Base-by-base conservation (phyloP, 805 yeast genomes). In the Candida coleopterorum region DNA sequence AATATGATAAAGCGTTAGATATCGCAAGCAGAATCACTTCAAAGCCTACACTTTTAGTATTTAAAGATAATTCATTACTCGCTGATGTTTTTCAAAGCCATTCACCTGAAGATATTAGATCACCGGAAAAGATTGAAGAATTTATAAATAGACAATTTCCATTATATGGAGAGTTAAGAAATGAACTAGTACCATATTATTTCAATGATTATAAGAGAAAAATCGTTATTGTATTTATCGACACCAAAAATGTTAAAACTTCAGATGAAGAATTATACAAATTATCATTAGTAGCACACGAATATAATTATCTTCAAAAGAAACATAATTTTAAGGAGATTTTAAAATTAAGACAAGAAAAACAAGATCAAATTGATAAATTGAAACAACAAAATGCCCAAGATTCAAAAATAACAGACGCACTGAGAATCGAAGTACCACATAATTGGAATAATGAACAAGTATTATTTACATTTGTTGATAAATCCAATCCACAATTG, bases 21-120 rank as follows among this genome's bases (percentile, higher is more conserved):
- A 55, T 66, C 12, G 64, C 82, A 17, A 72, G 75, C 18, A 65
- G 81, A 2, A 53, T 78, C 18, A 68, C 87, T 0, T 67, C 80
- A 6, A 64, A 64, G 24, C 94, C 94, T 2, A 77, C 85, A 11
- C 47, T 84, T 14, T 57, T 78, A 21, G 61, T 81, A 16, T 73
- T 80, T 53, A 80, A 75, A 46, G 81, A 81, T 37, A 72, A 74
- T 36, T 62, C 77, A 10, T 51, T 75, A 38, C 49, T 72, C 22
- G 70, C 85, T 0, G 59, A 62, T 4, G 70, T 79, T 4, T 80
- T 56, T 44, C 83, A 75, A 45, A 77, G 75, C 38, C 77, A 75
- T 56, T 78, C 80, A 0, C 74, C 86, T 6, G 76, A 75, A 33
- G 85, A 82, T 46, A 69, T 74, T 38, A 68, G 93, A 44, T 69